A percentile compares a stretch with the other conserved stretches of the same genome.
Evolutionary conservation across 306 rosid species (phyloP).

Genomic region (Pyrus communis): DNA sequence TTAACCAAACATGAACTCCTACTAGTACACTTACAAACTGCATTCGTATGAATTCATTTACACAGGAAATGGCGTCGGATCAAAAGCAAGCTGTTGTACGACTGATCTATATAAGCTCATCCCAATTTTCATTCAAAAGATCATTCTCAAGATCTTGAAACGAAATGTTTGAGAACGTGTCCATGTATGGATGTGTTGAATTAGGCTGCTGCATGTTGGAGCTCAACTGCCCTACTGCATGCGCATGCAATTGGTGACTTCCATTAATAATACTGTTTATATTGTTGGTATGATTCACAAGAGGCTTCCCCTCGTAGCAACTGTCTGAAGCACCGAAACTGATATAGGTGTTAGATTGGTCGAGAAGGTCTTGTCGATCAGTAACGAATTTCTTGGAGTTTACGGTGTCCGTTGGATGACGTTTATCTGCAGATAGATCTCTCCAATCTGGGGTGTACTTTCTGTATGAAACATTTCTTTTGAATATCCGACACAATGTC

Average conservation of each 20-base stretch:
- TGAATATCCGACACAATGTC: slow-evolving; percentile 86
- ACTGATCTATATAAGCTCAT: slow-evolving; percentile 63
- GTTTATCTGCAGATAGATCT: slow-evolving; percentile 20
- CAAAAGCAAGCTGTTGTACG: slow-evolving; percentile 49
- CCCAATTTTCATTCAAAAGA: slow-evolving; percentile 53
- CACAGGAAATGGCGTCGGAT: slow-evolving; percentile 22
- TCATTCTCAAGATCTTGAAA: slow-evolving; percentile 13
- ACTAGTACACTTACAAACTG: neutral
- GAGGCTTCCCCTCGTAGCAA: slow-evolving; percentile 30
- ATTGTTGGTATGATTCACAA: neutral
- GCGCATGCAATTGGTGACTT: slow-evolving; percentile 14
- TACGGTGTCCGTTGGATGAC: slow-evolving; percentile 11
- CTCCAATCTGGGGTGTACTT: slow-evolving; percentile 48
- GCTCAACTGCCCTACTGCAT: slow-evolving; percentile 15
- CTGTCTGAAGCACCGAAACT: slow-evolving; percentile 31
- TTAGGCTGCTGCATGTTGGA: neutral
- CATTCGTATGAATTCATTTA: neutral
- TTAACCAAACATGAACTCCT: neutral
- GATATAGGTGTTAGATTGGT: slow-evolving; percentile 17
- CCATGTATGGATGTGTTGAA: slow-evolving; percentile 18
- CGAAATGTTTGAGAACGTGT: slow-evolving; percentile 32
- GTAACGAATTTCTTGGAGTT: slow-evolving; percentile 12
- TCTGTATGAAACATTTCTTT: slow-evolving; percentile 46
- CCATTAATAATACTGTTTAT: neutral
- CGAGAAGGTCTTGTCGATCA: neutral